Evolutionary conservation across 805 yeast genomes (phyloP), one percentile per base, ranked within the genome.

Genomic region (Zygoascus tannicola): DNA sequence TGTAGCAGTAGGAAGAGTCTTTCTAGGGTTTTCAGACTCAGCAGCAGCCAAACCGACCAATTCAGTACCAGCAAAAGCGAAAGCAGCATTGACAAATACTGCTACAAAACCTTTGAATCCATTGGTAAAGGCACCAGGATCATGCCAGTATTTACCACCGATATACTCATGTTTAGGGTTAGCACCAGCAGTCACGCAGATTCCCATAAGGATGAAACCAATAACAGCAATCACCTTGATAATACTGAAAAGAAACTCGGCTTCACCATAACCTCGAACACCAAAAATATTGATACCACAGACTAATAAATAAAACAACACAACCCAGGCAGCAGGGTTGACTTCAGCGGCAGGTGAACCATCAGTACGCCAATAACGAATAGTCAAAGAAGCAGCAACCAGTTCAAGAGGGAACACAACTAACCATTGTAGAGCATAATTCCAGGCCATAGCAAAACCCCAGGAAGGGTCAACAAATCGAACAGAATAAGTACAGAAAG

Each of bases 401-500:
- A 80, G 65, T 56, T 80, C 86, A 42, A 79, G 62, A 0, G 86
- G 85, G 44, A 78, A 65, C 26, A 76, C 69, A 39, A 78, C 75
- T 20, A 78, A 62, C 75, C 76, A 75, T 56, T 76, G 79, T 45
- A 79, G 55, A 44, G 75, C 71, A 53, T 80, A 80, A 57, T 78
- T 77, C 82, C 81, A 77, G 22, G 80, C 83, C 56, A 78, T 74
- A 21, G 84, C 76, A 53, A 79, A 78, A 2, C 83, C 83, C 58
- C 78, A 67, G 2, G 80, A 70, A 4, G 77, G 78, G 47, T 78
- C 82, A 38, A 78, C 65, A 50, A 79, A 71, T 51, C 83, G 66
- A 38, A 75, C 68, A 44, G 78, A 73, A 59, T 70, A 76, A 43
- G 73, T 69, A 46, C 74, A 71, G 55, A 75, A 77, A 15, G 79